Base-by-base conservation (phyloP, 2,329 filamentous ascomycete genomes). In the Dothidotthia symphoricarpi region DNA sequence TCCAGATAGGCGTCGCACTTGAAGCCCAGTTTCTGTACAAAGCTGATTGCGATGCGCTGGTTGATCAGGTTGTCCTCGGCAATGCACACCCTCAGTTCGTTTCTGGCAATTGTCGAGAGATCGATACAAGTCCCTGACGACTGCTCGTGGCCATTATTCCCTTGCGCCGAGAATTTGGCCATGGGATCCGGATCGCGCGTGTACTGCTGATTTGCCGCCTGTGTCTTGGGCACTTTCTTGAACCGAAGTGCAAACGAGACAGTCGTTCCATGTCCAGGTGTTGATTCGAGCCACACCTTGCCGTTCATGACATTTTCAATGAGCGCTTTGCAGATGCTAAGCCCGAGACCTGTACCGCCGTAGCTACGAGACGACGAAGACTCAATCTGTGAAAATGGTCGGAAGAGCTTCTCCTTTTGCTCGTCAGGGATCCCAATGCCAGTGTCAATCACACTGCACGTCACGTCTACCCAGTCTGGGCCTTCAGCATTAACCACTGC, bases 41-140 rank as follows among this genome's bases (percentile, higher is more conserved):
- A 96, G 52, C 89, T 88, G 33, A 95, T 88, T 1, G 90, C 90
- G 52, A 96, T 96, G 64, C 86, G 88, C 60, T 94, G 87, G 55
- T 96, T 96, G 71, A 96, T 95, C 3, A 85, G 80, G 52, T 96
- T 96, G 69, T 97, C 91, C 60, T 97, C 91, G 0, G 91, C 91
- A 41, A 97, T 91, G 66, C 89, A 95, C 19, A 97, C 83, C 22
- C 88, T 83, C 19, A 97, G 74, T 39, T 94, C 76, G 29, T 89
- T 81, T 40, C 86, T 82, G 7, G 86, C 81, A 6, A 96, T 78
- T 40, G 76, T 75, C 13, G 83, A 83, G 4, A 96, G 75, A 39
- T 66, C 62, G 29, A 67, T 66, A 36, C 57, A 64, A 16, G 43
- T 49, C 4, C 58, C 62, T 10, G 53, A 45, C 3, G 71, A 50